A percentile compares a stretch with the other conserved stretches of the same genome.
Evolutionary conservation across 257 asterid genomes (phyloP).

Genomic region (Thymus mandschuricus): DNA sequence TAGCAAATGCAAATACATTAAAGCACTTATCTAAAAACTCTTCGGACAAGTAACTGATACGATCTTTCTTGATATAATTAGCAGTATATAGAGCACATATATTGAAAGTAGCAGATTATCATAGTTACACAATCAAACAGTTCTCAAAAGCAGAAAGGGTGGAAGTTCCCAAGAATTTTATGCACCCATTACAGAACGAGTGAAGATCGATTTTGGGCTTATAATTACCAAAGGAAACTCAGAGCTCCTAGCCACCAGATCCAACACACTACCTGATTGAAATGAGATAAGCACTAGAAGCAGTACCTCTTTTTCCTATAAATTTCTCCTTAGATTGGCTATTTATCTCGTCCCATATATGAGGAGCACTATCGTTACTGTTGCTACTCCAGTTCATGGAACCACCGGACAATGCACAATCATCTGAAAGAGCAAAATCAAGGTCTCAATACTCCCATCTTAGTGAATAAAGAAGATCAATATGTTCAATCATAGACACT

Average conservation of each 20-base stretch:
- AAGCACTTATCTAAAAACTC: conserved; percentile 19
- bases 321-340: conserved; percentile 38
- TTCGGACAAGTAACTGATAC: conserved; percentile 10
- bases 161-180: background rate
- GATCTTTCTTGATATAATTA: conserved; percentile 24
- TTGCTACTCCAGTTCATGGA: conserved; percentile 51
- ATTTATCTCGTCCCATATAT: conserved; percentile 36
- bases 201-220: background rate
- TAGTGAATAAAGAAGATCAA: background rate
- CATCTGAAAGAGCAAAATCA: conserved; percentile 48
- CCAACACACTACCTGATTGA: conserved; percentile 12
- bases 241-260: conserved; percentile 16
- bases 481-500: conserved; percentile 22
- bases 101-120: conserved; percentile 3
- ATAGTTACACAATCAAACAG: too few species aligned
- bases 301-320: conserved; percentile 54
- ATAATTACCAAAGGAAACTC: conserved; percentile 1
- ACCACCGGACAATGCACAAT: conserved; percentile 39
- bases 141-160: background rate
- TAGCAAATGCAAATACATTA: background rate
- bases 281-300: conserved; percentile 12
- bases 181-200: conserved; percentile 4
- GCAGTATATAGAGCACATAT: conserved; percentile 28
- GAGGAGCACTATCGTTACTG: conserved; percentile 49
- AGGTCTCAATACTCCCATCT: conserved; percentile 3